Evolutionary conservation across 2,329 filamentous ascomycete genomes (phyloP), one percentile per base, ranked within the genome.

Genomic region (Aureobasidium sp.): DNA sequence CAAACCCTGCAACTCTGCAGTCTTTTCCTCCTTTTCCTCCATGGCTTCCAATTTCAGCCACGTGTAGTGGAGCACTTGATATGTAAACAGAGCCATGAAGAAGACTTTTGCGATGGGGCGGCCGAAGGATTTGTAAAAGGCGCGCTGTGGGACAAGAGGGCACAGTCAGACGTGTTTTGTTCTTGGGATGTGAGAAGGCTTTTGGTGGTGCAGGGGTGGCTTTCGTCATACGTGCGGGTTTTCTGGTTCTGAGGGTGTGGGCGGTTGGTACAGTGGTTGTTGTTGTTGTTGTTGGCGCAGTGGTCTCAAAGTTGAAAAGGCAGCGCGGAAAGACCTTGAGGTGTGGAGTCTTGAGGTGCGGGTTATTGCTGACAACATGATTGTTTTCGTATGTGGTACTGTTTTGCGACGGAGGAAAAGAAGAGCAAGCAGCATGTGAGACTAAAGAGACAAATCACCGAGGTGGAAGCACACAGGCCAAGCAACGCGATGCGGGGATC

Each of bases 41-140:
- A 89, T 80, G 35, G 82, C 81, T 72, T 92, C 89, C 54, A 93
- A 78, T 73, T 86, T 89, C 38, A 83, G 71, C 89, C 89, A 94
- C 15, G 75, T 76, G 77, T 83, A 90, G 74, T 92, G 93, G 15
- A 81, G 74, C n/a, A 88, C 67, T 74, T 94, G 89, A 72, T 93
- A 94, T 1, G 86, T 87, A 69, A 90, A 85, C 60, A 91, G 81
- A 58, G 89, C 88, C 69, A 88, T 80, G 38, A 93, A 79, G 65
- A 90, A 82, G 58, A 85, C 84, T 75, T 91, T 93, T 57, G 83
- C 80, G 47, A 93, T 78, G 2, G 89, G 88, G 1, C 87, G 80
- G 40, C 85, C 84, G 69, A 90, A 91, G 15, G 83, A 84, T 69
- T 84, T 86, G 78, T 90, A 93, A 75, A 92, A 92, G 49, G 79